Evolutionary conservation across 2,329 filamentous ascomycete genomes (phyloP), one percentile per base, ranked within the genome.

Genomic region (Plectosphaerella sp.): DNA sequence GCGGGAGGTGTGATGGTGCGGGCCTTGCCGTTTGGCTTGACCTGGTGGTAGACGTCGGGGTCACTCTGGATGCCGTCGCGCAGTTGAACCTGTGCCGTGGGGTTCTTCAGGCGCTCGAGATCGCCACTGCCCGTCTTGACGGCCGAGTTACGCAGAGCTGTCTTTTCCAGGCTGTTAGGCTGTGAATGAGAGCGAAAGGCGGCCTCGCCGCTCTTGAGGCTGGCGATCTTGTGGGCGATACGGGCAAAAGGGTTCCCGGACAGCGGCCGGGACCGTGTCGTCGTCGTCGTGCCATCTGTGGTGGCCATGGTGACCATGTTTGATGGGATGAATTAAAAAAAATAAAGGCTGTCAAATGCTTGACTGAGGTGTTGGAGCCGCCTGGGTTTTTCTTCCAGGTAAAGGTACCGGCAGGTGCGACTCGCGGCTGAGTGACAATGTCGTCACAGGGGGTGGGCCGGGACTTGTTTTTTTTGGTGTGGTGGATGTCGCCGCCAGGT

Each of bases 51-150:
- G 11, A 49, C 39, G 8, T 49, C 37, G 18, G 48, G 22, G 2
- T 41, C 39, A 15, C 48, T 49, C 16, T n/a, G 16, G 24, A 35
- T 33, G 15, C 48, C 48, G 18, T 49, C 24, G 48, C 48, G 48
- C n/a, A 49, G 22, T n/a, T 18, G 41, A 7, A 4, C 2, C 41
- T 43, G 41, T 14, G 15, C 28, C 8, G 28, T n/a, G 41, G 16
- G 3, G 28, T 48, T 47, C 50, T 57, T 61, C 46, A 53, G 53
- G 22, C 66, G 61, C 50, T 68, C 66, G 52, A 67, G 56, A 22
- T 57, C 63, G 54, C 64, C 64, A 51, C 70, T 68, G 53, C 64
- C 63, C 60, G 70, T 62, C 15, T 50, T 64, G 47, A 61, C 57
- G 42, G 59, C 54, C 2, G 59, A 57, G 47, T 57, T 54, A 49